Evolutionary conservation across 1,139 yeast genomes (phyloP), one percentile per base, ranked within the genome.

Genomic region (Geotrichum europaeum): DNA sequence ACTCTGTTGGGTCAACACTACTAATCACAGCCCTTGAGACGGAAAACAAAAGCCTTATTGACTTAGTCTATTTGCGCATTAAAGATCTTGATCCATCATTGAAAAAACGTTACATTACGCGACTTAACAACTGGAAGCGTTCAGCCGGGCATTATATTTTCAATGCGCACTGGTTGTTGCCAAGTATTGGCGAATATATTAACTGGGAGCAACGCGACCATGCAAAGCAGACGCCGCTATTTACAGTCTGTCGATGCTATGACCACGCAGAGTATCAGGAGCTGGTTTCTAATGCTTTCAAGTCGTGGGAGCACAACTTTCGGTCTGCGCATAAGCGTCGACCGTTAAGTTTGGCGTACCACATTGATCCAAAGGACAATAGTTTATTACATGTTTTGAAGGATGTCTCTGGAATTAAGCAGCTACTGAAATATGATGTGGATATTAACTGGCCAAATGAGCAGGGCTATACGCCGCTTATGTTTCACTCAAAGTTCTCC

Each of bases 181-280:
- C 79, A 0, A 70, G 69, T 45, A 73, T 89, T 24, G 96, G 96
- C 0, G 71, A 71, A 5, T 78, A 76, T 55, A 77, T 89, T 5
- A 78, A 87, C 67, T 94, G 97, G 98, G 81, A 78, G 40, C 70
- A 75, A n/a, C 80, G 80, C 58, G 98, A 94, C 68, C 65, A 68
- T 22, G 84, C 82, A 64, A 84, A 86, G 0, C 90, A 89, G 65
- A 89, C 98, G 0, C 96, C 98, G 0, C 74, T 92, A 15, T 85
- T 88, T 72, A 81, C 89, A 6, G 73, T 89, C 4, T 84, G 90
- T 66, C 77, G 97, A 56, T 85, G 94, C 65, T 92, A 92, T 72
- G 97, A 92, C 70, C 94, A 89, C 66, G 75, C 82, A 0, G 73
- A 83, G 32, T 92, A 92, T 70, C 72, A 76, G 1, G 71, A 70